These are phyloP conservation scores for Magnaporthales sp. DNA, from an alignment of 2,329 filamentous ascomycete species.

Conservation along the genomic window DNA sequence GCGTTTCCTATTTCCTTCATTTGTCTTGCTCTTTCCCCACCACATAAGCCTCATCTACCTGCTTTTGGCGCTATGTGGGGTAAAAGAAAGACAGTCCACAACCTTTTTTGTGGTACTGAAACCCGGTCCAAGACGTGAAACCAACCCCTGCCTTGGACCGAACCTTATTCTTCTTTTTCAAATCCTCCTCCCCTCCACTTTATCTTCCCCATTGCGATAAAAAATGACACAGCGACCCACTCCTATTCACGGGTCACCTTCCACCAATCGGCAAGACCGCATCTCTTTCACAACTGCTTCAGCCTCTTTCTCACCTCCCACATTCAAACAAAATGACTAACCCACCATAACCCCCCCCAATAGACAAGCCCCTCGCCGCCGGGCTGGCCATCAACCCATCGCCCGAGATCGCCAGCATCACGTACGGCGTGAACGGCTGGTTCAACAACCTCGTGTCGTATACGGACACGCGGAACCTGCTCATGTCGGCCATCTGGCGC, in stretches of 20 bases:
- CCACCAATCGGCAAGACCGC: background rate
- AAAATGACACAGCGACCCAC: too few species aligned
- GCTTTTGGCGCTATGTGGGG: background rate
- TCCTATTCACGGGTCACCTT: background rate
- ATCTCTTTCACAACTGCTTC: background rate
- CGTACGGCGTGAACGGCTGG: slow-evolving; percentile 2
- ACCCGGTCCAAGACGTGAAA: background rate
- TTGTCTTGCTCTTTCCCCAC: background rate
- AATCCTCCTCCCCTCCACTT: background rate
- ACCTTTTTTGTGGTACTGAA: background rate
- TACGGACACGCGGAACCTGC: background rate
- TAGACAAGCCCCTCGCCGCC: background rate
- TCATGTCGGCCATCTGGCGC: slow-evolving; percentile 2
- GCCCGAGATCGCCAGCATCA: background rate
- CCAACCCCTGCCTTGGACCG: background rate
- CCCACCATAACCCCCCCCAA: background rate
- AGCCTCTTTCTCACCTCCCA: too few species aligned
- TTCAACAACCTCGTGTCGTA: slow-evolving; percentile 3
- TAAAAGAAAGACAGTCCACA: too few species aligned
- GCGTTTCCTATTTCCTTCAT: background rate
- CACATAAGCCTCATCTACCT: background rate
- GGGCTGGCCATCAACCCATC: background rate
- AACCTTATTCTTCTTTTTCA: background rate
- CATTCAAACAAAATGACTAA: background rate
- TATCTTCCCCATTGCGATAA: background rate